Base-by-base conservation (phyloP, 768 basidiomycete species). In the Neoboletus subvelutipes region DNA sequence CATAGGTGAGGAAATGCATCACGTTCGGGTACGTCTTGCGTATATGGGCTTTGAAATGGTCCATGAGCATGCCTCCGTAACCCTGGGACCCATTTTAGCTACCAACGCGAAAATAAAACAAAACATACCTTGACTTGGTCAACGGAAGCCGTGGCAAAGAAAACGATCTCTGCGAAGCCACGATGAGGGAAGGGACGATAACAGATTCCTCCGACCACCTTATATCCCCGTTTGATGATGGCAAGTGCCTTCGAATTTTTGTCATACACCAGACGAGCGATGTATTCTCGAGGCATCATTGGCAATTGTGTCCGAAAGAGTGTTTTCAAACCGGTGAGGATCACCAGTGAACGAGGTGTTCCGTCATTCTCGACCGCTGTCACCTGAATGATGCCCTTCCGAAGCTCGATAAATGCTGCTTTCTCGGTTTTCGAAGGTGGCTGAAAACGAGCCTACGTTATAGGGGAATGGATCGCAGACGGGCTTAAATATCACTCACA, bases 201-300 rank as follows among this genome's bases (percentile, higher is more conserved):
- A 68, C 94, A 96, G 62, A 99, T 98, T 5, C 97, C 97, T 24
- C 95, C 96, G 3, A 98, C 96, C 42, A 98, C 96, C 67, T 95
- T 95, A 72, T 85, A 88, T 0, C 97, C 97, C 26, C 88, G 82
- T 74, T 98, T 98, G 68, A 97, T 87, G 67, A 99, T 97, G 3
- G 94, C 97, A 51, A 99, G 81, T 34, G 84, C 84, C 67, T 89
- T 89, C n/a, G 96, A 97, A 67, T 94, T 97, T 39, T 80, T 77
- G 69, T 98, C 97, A 63, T 92, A 92, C 1, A 98, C 96, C 28
- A 98, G 82, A 24, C 97, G 85, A 4, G 97, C 92, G 63, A 99
- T 98, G 69, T 99, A 99, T 70, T 98, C 97, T 66, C 94, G 80
- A 13, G 97, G 97, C 97, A 99, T 98, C 74, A 98, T 98, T 8